Evolutionary conservation across 768 basidiomycete species (phyloP).

Genomic region (Ramaria sp.): DNA sequence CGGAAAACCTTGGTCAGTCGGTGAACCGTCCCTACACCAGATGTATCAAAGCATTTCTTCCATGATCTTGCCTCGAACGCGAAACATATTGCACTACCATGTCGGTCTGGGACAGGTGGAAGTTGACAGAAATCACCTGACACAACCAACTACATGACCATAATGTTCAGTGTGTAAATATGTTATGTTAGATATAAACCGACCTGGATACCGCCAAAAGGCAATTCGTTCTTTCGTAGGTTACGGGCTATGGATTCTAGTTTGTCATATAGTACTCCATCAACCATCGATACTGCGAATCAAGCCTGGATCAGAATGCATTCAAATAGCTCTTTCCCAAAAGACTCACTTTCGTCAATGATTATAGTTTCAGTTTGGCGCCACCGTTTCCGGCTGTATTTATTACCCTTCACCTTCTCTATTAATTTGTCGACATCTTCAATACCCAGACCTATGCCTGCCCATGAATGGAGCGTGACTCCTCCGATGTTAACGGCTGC

Average conservation of each 20-base stretch:
- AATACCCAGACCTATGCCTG: constrained; percentile 67
- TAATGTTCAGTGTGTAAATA: constrained; percentile 2
- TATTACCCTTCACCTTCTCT: constrained; percentile 43
- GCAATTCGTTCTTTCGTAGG: constrained; percentile 38
- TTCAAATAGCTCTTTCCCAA: neutral
- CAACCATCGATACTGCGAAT: constrained; percentile 76
- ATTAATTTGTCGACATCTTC: constrained; percentile 42
- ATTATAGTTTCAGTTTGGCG: constrained; percentile 50
- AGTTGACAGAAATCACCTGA: constrained; percentile 91
- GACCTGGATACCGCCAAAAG: constrained; percentile 86
- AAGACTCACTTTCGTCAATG: constrained; percentile 68
- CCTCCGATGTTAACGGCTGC: constrained; percentile 81
- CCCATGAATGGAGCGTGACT: constrained; percentile 72
- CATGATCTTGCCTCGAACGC: constrained; percentile 78
- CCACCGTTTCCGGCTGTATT: constrained; percentile 56
- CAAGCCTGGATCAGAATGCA: neutral
- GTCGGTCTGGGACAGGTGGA: constrained; percentile 57
- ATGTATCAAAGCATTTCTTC: constrained; percentile 46
- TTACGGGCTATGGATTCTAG: constrained; percentile 57
- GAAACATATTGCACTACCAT: constrained; percentile 32
- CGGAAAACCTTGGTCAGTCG: constrained; percentile 69
- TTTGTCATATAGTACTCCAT: constrained; percentile 72
- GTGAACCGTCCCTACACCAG: constrained; percentile 33
- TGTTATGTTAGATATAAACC: constrained; percentile 18
- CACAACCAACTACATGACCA: constrained; percentile 50